Evolutionary conservation across 257 asterid species (phyloP).

Genomic region (Fraxinus americana): DNA sequence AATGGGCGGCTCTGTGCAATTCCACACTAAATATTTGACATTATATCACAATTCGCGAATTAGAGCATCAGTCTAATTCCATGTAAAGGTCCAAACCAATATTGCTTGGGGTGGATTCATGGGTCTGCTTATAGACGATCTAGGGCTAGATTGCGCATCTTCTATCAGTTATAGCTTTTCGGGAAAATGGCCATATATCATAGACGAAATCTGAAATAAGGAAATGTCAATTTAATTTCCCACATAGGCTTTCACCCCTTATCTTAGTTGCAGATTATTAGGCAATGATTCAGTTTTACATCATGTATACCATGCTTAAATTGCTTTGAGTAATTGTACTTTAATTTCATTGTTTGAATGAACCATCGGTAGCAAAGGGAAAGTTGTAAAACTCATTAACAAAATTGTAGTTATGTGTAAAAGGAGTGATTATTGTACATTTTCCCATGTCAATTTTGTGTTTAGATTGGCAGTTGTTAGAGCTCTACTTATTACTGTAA

Average conservation of each 20-base stretch:
- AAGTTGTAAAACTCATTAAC: neutral
- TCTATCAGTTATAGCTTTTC: neutral
- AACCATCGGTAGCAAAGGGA: constrained; percentile 15
- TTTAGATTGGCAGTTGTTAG: neutral
- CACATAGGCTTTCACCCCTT: neutral
- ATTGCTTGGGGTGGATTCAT: no score
- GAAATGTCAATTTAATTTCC: neutral
- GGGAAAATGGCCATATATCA: neutral
- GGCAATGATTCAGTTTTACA: neutral
- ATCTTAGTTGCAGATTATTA: neutral
- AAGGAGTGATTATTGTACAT: neutral
- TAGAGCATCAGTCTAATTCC: no score
- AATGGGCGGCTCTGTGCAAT: neutral
- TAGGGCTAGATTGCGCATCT: neutral
- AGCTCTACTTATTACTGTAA: constrained; percentile 1
- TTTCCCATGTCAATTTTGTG: constrained; percentile 12
- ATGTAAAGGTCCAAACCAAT: no score
- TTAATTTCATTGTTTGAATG: neutral
- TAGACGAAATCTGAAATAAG: neutral
- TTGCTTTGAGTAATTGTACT: constrained; percentile 11
- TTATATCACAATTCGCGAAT: neutral
- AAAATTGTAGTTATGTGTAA: neutral
- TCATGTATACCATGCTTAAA: neutral
- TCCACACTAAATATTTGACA: neutral
- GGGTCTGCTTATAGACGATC: neutral